Conservation (phyloP, 768 basidiomycete species). For the Mycena olivaceomarginata region DNA sequence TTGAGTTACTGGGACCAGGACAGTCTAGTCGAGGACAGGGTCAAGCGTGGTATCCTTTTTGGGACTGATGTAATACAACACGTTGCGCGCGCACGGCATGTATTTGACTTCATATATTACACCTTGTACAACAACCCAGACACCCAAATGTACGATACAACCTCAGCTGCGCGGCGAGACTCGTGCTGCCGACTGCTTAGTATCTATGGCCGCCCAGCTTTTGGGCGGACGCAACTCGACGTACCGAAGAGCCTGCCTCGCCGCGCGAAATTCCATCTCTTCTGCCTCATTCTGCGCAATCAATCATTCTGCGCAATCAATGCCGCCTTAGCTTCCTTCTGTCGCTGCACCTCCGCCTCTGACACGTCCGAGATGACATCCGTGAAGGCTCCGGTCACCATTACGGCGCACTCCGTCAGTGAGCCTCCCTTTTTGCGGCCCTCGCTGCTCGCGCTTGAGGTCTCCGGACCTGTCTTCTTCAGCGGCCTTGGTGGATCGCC, state of each 20-base stretch:
- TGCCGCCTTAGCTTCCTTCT: slow-evolving; percentile 88
- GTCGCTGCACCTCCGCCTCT: slow-evolving; percentile 91
- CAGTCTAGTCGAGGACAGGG: not conserved
- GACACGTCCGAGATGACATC: slow-evolving; percentile 95
- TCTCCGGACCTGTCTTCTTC: slow-evolving; percentile 57
- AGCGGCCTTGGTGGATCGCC: slow-evolving; percentile 57
- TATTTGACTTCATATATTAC: slow-evolving; percentile 23
- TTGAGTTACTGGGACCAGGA: not conserved
- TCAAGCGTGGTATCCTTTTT: not conserved
- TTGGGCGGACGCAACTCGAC: slow-evolving; percentile 84
- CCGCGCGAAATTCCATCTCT: slow-evolving; percentile 88
- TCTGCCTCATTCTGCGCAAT: too few relatives aligned
- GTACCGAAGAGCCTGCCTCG: slow-evolving; percentile 83
- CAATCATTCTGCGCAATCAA: slow-evolving; percentile 86
- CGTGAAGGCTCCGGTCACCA: slow-evolving; percentile 91
- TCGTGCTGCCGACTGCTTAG: slow-evolving; percentile 26
- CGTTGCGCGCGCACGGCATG: not conserved
- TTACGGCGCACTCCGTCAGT: slow-evolving; percentile 83
- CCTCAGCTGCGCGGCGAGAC: slow-evolving; percentile 34
- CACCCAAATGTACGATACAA: slow-evolving; percentile 3
- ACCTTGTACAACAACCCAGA: too few relatives aligned
- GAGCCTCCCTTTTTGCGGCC: slow-evolving; percentile 72
- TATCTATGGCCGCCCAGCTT: slow-evolving; percentile 24
- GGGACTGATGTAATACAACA: not conserved
- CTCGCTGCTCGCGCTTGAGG: slow-evolving; percentile 73